Evolutionary conservation across 352 stramenopile genomes (phyloP), one percentile per base, ranked within the genome.

Genomic region (Phytophthora rubi): DNA sequence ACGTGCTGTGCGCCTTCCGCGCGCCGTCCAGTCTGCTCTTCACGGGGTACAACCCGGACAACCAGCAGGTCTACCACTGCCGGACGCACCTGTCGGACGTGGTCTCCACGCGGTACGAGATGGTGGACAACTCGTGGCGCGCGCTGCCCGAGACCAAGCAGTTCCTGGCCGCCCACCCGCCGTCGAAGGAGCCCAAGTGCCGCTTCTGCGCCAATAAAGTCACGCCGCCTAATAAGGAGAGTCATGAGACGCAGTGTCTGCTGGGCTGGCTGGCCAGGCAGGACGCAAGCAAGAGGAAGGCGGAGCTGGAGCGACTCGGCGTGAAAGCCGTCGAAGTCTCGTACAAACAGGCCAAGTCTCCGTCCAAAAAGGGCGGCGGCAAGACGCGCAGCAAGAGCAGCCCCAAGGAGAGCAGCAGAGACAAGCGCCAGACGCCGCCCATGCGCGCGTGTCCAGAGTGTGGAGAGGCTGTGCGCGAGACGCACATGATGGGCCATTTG

Each of bases 41-140:
- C 62, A 96, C 86, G n/a, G 89, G 89, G 26, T 93, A 93, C 70
- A 94, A 93, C 57, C 61, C 62, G 49, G 75, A 86, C 18, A 92
- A 88, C 53, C 87, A 94, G 51, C 85, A 93, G 63, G 77, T 93
- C 13, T 96, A 94, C 55, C 86, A 95, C 63, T 96, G 89, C 81
- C 91, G 91, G 47, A 71, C 77, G 52, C 88, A 96, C 54, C 63
- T 94, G 4, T 69, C 62, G 6, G 89, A 96, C 48, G 86, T 93
- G n/a, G 47, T 65, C 6, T 76, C 71, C 10, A 77, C 73, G 15
- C 80, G 83, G 62, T 92, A 74, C 59, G 87, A 91, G 60, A 81
- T 95, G 75, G 74, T 90, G 47, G 88, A 95, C 65, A 60, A 74
- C 4, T 85, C 82, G 30, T 95, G 86, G 86, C 72, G 72, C 15